Conservation (phyloP, 352 stramenopile genomes). For the Phytophthora fragariae region DNA sequence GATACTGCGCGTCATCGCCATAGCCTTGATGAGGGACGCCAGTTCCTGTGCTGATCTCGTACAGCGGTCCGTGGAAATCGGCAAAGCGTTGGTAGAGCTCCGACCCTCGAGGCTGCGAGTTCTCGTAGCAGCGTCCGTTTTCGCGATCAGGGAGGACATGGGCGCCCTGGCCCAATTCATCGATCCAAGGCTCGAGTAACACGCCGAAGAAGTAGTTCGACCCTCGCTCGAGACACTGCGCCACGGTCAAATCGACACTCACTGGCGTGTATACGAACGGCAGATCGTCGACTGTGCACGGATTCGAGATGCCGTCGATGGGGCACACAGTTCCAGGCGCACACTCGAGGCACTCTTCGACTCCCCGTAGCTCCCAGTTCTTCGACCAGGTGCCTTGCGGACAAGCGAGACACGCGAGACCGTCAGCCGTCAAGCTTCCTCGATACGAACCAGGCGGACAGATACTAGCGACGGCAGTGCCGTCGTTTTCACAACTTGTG, state of each 20-base stretch:
- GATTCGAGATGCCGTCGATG: constrained; percentile 95
- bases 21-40: constrained; percentile 94
- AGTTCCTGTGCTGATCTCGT: constrained; percentile 89
- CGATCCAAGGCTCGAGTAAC: constrained; percentile 95
- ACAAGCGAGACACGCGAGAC: constrained; percentile 90
- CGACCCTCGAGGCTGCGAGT: constrained; percentile 86
- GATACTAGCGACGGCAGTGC: constrained; percentile 86
- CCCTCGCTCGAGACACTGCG: constrained; percentile 91
- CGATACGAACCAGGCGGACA: constrained; percentile 95
- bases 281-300: constrained; percentile 93
- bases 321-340: constrained; percentile 93
- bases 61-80: constrained; percentile 95
- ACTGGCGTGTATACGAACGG: constrained; percentile 92
- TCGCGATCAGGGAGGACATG: constrained; percentile 89
- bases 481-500: constrained; percentile 92
- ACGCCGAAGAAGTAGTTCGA: constrained; percentile 94
- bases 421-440: constrained; percentile 84
- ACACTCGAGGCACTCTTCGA: constrained; percentile 94
- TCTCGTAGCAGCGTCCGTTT: constrained; percentile 94
- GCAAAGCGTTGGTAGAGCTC: constrained; percentile 94
- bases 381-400: constrained; percentile 97
- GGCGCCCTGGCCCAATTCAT: constrained; percentile 91
- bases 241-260: constrained; percentile 80
- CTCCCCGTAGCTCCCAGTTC: constrained; percentile 97
- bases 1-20: constrained; percentile 79